Evolutionary conservation across 2,329 filamentous ascomycete species (phyloP).

Genomic region (Aspergillus floridensis): DNA sequence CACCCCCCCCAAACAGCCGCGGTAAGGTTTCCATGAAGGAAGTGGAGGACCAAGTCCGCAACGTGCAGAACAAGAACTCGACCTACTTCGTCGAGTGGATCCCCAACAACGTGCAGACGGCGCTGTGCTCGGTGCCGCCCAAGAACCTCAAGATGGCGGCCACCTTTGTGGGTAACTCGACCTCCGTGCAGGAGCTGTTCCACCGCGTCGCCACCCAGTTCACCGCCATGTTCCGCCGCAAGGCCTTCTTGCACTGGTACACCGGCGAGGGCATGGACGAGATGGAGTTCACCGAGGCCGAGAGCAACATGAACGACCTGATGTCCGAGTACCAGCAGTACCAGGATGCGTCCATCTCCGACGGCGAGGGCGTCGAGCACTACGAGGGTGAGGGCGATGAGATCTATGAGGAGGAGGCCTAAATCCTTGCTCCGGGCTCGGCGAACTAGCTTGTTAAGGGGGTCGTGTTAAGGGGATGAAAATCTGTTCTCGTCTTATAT

Average conservation of each 20-base stretch:
- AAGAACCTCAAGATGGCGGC: constrained; percentile 98
- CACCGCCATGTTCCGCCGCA: constrained; percentile 99
- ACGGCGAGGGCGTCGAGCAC: constrained; percentile 66
- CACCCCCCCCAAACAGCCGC: constrained; percentile 57
- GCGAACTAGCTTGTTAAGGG: too few species aligned
- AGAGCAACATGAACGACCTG: constrained; percentile 99
- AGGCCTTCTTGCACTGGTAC: constrained; percentile 99
- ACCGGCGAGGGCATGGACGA: constrained; percentile 99
- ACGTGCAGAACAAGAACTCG: constrained; percentile 99
- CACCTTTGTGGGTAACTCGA: constrained; percentile 98
- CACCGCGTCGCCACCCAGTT: constrained; percentile 99
- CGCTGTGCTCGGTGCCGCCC: constrained; percentile 97
- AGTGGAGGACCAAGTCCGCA: constrained; percentile 99
- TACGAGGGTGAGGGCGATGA: not conserved
- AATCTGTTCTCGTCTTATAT: too few species aligned
- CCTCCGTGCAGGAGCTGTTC: constrained; percentile 99
- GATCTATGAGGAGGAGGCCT: not conserved
- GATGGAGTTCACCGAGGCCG: constrained; percentile 99
- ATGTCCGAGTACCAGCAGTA: constrained; percentile 99
- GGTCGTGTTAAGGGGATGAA: too few species aligned
- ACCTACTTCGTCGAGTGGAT: constrained; percentile 99
- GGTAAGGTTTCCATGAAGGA: constrained; percentile 99
- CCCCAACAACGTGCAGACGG: constrained; percentile 99
- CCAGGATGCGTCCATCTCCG: constrained; percentile 96
- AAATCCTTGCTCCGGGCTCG: rapidly evolving